Percentiles rank a stretch among this genome's conserved stretches.
Evolutionary conservation across 2,329 filamentous ascomycete genomes (phyloP).

Genomic region (Fusarium metavorans): DNA sequence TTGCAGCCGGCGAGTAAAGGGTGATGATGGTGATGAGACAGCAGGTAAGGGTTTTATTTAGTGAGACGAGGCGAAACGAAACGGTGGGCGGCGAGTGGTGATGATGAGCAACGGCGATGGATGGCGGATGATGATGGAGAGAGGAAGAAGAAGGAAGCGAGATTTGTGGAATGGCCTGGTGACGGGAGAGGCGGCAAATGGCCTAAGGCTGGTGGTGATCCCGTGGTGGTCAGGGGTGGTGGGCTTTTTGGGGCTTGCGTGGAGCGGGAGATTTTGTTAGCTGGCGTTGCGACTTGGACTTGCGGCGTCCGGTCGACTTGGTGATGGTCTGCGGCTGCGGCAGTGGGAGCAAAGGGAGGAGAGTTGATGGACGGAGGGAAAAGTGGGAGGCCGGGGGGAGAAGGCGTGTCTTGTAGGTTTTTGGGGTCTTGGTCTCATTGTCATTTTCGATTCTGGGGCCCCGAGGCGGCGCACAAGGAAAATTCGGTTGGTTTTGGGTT

Average conservation of each 20-base stretch:
- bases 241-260: conserved; percentile 47
- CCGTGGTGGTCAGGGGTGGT: conserved; percentile 47
- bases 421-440: conserved; percentile 56
- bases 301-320: conserved; percentile 35
- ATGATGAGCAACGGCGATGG: conserved; percentile 20
- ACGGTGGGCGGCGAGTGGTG: conserved; percentile 8
- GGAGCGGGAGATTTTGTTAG: conserved; percentile 43
- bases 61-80: conserved; percentile 10
- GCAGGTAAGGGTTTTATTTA: conserved; percentile 11
- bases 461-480: conserved; percentile 54
- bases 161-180: conserved; percentile 41
- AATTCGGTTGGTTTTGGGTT: conserved; percentile 46
- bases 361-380: conserved; percentile 37
- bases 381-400: conserved; percentile 45
- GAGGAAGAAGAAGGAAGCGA: conserved; percentile 29
- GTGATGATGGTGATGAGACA: conserved; percentile 18
- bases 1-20: conserved; percentile 22
- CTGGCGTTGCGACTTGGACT: conserved; percentile 38
- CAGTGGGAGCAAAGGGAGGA: conserved; percentile 38
- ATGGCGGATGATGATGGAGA: conserved; percentile 9
- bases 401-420: conserved; percentile 51
- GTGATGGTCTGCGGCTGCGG: conserved; percentile 36
- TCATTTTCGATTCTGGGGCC: conserved; percentile 53
- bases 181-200: conserved; percentile 45
- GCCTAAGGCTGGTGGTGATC: conserved; percentile 45